Conservation (phyloP, 495 filamentous ascomycete genomes). For the Cudoniella acicularis region DNA sequence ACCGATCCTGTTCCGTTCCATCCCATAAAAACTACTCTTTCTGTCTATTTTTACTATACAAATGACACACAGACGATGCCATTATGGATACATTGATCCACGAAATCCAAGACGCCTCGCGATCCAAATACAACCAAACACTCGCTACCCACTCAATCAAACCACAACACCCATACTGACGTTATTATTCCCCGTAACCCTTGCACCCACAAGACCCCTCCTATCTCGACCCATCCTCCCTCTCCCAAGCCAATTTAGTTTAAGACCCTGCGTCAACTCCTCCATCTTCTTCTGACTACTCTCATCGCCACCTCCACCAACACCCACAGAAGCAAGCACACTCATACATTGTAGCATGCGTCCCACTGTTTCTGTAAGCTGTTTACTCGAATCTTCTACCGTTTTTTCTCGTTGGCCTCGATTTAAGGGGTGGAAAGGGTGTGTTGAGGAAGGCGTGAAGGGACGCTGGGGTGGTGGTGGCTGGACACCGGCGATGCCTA, state of each 20-base stretch:
- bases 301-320: conserved; percentile 41
- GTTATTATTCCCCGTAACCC: conserved; percentile 14
- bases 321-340: conserved; percentile 71
- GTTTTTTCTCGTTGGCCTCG: conserved; percentile 33
- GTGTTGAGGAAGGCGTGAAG: conserved; percentile 44
- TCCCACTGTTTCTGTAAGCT: conserved; percentile 89
- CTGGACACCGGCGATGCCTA: conserved; percentile 4
- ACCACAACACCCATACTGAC: background rate
- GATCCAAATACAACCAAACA: too few species aligned
- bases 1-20: too few species aligned
- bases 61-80: too few species aligned
- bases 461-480: conserved; percentile 45
- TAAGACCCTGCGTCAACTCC: conserved; percentile 76
- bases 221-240: conserved; percentile 87
- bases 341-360: conserved; percentile 96
- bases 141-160: background rate
- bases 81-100: too few species aligned
- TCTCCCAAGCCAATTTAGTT: conserved; percentile 92
- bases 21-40: too few species aligned
- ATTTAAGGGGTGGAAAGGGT: conserved; percentile 26
- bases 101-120: too few species aligned
- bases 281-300: conserved; percentile 78
- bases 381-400: conserved; percentile 63
- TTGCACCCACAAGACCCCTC: conserved; percentile 67
- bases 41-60: too few species aligned